These are phyloP conservation scores for Cyanidiococcus yangmingshanensis DNA, from an alignment of 23 red algal genomes.

Conservation along the genomic window DNA sequence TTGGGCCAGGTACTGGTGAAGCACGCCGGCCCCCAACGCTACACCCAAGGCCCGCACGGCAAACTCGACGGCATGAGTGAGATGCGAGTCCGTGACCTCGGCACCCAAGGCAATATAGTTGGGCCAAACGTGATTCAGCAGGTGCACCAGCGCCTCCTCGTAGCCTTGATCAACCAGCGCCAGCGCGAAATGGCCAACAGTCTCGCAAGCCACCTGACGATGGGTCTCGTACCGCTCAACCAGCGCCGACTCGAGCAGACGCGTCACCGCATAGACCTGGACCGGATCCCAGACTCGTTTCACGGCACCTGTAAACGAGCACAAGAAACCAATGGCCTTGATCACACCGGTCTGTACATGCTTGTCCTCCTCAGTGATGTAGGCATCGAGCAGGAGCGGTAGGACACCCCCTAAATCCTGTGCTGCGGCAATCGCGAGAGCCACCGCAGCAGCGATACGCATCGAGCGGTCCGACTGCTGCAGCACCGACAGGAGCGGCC, in stretches of 20 bases:
- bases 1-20: slow-evolving; percentile 63
- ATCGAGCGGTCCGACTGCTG: slow-evolving; percentile 85
- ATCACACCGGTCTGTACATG: slow-evolving; percentile 95
- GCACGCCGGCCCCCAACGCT: slow-evolving; percentile 52
- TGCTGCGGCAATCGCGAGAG: slow-evolving; percentile 78
- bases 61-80: slow-evolving; percentile 74
- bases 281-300: slow-evolving; percentile 35
- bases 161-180: slow-evolving; percentile 64
- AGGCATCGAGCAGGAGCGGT: slow-evolving; percentile 83
- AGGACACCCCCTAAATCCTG: slow-evolving; percentile 61
- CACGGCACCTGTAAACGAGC: slow-evolving; percentile 56
- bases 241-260: slow-evolving; percentile 77
- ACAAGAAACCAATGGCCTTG: slow-evolving; percentile 85
- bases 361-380: slow-evolving; percentile 62
- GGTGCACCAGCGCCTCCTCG: slow-evolving; percentile 82
- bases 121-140: slow-evolving; percentile 91
- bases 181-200: slow-evolving; percentile 77
- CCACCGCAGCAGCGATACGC: slow-evolving; percentile 88
- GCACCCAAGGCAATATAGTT: slow-evolving; percentile 43
- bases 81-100: slow-evolving; percentile 57
- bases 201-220: slow-evolving; percentile 79
- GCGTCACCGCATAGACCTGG: slow-evolving; percentile 79
- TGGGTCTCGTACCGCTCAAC: slow-evolving; percentile 85
- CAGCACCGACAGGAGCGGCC: slow-evolving; percentile 63
- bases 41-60: slow-evolving; percentile 70